A percentile compares a stretch with the other conserved stretches of the same genome.
phyloP scores from a whole-genome alignment of 1,284 basidiomycete species.

The Cryptococcus neoformans region DNA sequence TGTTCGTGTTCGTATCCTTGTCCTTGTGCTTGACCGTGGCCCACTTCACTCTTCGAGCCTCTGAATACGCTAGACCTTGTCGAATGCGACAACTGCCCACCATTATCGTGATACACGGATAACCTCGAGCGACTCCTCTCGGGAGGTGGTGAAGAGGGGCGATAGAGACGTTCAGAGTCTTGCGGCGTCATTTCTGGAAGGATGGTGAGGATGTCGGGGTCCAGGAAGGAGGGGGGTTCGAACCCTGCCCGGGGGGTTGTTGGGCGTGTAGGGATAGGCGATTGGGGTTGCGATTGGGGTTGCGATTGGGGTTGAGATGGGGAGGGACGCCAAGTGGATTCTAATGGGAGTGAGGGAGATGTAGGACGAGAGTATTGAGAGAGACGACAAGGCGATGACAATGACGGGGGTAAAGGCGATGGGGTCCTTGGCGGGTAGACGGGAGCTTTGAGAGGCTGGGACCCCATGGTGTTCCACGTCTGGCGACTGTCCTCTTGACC shows the following conservation, averaged over 20 bases:
- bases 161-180: conserved; percentile 27
- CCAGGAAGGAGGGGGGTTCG: conserved; percentile 38
- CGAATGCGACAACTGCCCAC: not conserved
- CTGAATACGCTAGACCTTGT: conserved; percentile 10
- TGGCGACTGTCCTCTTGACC: not conserved
- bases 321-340: not conserved
- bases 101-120: conserved; percentile 6
- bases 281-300: conserved; percentile 1
- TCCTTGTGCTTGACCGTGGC: too few species aligned
- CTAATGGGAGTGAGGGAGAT: conserved; percentile 8
- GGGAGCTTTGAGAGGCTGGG: not conserved
- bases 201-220: conserved; percentile 43
- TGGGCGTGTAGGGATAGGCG: conserved; percentile 8
- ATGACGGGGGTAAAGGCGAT: not conserved
- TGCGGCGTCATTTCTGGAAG: conserved; percentile 43
- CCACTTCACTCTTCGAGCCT: conserved; percentile 10
- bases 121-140: conserved; percentile 8
- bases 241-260: conserved; percentile 20
- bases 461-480: not conserved
- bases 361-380: conserved; percentile 8
- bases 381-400: conserved; percentile 5
- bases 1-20: too few species aligned
- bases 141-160: not conserved
- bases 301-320: conserved; percentile 2
- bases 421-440: not conserved